Base-by-base conservation (phyloP, 2,329 filamentous ascomycete genomes). In the Colletotrichum sp. region DNA sequence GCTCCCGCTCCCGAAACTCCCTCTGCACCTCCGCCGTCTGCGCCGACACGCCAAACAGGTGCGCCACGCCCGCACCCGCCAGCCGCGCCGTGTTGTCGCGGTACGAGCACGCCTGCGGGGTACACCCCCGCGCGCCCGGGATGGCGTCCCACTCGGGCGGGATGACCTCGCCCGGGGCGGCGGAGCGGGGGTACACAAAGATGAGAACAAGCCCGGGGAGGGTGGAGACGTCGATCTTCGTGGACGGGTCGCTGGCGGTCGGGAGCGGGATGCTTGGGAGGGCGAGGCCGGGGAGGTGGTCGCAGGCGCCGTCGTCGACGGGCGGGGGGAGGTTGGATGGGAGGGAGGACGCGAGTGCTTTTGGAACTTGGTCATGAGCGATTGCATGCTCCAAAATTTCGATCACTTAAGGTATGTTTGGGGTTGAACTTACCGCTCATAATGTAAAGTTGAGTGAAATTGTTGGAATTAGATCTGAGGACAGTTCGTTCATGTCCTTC, bases 191-290 rank as follows among this genome's bases (percentile, higher is more conserved):
- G 13, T 28, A 26, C 4, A 24, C 0, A 3, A 59, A 59, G 14
- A 59, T 28, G 24, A 59, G 4, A 0, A 1, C 0, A 0, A 28
- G n/a, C 0, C 7, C 1, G 0, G n/a, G 0, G 7, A 26, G 55
- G 24, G 9, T 6, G 7, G 55, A 59, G 24, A 59, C 7, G 26
- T 59, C 55, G 14, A 18, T 18, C 7, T 8, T 28, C 0, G 13
- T 18, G 21, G 21, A 59, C 3, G 55, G 21, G 55, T 26, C 13
- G 12, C 24, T 18, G 55, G 21, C 21, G 3, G n/a, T 10, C 0
- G 24, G 13, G 13, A 26, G 12, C 12, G 13, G 13, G 21, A 28
- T 26, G 52, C 52, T 57, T 0, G 52, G 52, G 52, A 57, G 0
- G 0, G 4, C 0, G 21, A 57, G 21, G 24, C 24, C 14, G 4